Conservation (phyloP, 148 eudicot genomes). For the Arbutus unedo region DNA sequence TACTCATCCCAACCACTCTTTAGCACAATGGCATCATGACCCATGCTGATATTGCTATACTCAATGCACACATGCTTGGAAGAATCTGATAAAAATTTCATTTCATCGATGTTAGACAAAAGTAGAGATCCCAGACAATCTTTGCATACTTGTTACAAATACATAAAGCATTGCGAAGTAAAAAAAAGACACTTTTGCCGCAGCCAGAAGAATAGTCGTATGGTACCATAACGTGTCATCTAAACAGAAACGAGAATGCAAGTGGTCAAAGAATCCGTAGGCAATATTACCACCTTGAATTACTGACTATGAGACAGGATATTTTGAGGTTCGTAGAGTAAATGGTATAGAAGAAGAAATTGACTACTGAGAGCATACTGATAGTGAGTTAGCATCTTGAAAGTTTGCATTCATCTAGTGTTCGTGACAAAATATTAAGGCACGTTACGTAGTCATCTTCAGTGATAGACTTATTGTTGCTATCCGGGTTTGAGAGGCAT, state of each 20-base stretch:
- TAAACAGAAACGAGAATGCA: neutral
- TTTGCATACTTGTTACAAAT: neutral
- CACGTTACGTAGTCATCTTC: neutral
- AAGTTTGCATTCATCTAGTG: neutral
- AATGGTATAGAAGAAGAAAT: neutral
- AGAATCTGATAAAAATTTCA: slow-evolving; percentile 44
- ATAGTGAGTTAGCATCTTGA: neutral
- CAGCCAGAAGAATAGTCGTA: neutral
- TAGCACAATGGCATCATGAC: slow-evolving; percentile 49
- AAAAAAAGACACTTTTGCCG: neutral
- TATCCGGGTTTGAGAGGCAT: no score
- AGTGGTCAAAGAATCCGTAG: neutral
- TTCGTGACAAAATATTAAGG: neutral
- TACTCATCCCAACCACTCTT: slow-evolving; percentile 82
- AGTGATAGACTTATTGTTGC: neutral
- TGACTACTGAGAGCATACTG: neutral
- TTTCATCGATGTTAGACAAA: slow-evolving; percentile 11
- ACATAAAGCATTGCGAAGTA: neutral
- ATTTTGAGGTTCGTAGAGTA: neutral
- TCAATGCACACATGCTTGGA: slow-evolving; percentile 59
- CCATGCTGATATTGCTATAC: slow-evolving; percentile 55
- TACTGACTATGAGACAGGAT: neutral
- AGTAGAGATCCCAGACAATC: slow-evolving; percentile 1
- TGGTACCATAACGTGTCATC: neutral
- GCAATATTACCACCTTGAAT: neutral